phyloP scores from a whole-genome alignment of 257 asterid genomes.

The Solanum neorickii region DNA sequence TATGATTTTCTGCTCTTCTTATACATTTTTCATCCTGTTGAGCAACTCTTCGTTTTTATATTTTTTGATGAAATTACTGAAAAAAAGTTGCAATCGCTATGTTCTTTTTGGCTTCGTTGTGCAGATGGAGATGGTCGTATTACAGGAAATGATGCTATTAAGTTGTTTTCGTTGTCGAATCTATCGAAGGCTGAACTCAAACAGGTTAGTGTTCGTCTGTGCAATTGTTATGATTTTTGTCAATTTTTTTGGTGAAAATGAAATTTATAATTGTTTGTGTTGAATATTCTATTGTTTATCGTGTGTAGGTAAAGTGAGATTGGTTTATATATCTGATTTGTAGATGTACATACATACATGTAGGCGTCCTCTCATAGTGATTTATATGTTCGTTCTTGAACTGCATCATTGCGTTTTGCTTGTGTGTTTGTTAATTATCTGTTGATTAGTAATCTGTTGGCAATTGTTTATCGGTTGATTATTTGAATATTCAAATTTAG shows the following conservation, averaged over 20 bases:
- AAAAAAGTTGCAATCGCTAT: not conserved
- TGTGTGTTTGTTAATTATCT: not conserved
- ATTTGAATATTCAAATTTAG: not conserved
- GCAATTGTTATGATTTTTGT: not conserved
- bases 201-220: slow-evolving; percentile 33
- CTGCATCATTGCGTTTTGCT: not conserved
- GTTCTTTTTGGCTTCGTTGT: not conserved
- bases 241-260: not conserved
- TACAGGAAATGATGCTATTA: slow-evolving; percentile 66
- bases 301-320: not conserved
- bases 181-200: slow-evolving; percentile 62
- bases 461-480: not conserved
- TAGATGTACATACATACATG: not conserved
- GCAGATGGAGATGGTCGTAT: slow-evolving; percentile 78
- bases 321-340: not conserved
- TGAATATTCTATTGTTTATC: not conserved
- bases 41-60: not conserved
- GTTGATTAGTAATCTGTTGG: not conserved
- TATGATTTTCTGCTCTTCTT: not conserved
- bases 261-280: not conserved
- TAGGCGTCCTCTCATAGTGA: not conserved
- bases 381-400: not conserved
- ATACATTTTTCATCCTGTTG: not conserved
- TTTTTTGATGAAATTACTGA: not conserved
- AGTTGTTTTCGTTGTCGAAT: slow-evolving; percentile 54